Base-by-base conservation (phyloP, 2,329 filamentous ascomycete species). In the Trichoderma oligosporum region DNA sequence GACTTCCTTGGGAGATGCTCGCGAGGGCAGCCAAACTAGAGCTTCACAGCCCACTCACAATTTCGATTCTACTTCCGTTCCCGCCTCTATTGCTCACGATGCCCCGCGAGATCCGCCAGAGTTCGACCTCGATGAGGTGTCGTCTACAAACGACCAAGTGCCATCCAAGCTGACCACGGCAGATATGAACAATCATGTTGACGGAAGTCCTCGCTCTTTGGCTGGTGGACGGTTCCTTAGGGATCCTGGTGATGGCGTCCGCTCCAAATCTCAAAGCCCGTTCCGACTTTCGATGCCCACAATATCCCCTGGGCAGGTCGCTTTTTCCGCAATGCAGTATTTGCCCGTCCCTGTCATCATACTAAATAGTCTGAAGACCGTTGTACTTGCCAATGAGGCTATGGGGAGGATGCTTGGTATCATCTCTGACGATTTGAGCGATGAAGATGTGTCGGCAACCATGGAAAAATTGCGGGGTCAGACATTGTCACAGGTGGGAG, bases 361-460 rank as follows among this genome's bases (percentile, higher is more conserved):
- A 1, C 73, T 92, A 33, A 86, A 85, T 49, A 82, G 78, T 33
- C 66, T 82, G 27, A 91, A 91, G 70, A 88, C 85, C 0, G 80
- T 91, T 3, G 78, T 88, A 1, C 71, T 91, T 38, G 88, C 87
- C 29, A 92, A 92, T 64, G 86, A 91, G 63, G 85, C 88, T 18
- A 86, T 91, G 82, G 86, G 84, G 1, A 79, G 83, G 55, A 72
- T 92, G 64, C 72, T 92, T 20, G 85, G 83, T 4, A 75, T 88
- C 47, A 75, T 82, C 24, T 61, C 67, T 2, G 74, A 76, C 14
- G 68, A 70, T 25, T 64, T 72, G 4, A 71, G 71, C 24, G 71
- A 72, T 14, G 74, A 77, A 16, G 74, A 76, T 45, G 66, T 69
- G 4, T 68, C 74, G 3, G 74, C 74, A 8, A 74, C 82, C 4